Conservation (phyloP, 2,329 filamentous ascomycete genomes). For the Xylariaceae sp. region DNA sequence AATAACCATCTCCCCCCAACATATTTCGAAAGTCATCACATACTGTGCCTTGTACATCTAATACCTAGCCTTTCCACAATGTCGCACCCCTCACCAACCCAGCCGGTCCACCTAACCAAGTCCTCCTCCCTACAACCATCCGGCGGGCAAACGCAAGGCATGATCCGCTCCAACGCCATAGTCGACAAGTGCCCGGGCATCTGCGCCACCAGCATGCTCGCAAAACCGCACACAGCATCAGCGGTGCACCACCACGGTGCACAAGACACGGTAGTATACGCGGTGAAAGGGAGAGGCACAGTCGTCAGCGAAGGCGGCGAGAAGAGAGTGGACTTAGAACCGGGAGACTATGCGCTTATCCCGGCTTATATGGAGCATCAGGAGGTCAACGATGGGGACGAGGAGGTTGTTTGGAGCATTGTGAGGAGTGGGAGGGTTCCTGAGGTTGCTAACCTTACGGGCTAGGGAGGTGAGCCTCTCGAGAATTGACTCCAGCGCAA, state of each 20-base stretch:
- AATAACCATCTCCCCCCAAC: neutral
- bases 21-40: too few relatives aligned
- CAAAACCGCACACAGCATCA: slow-evolving; percentile 54
- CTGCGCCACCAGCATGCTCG: slow-evolving; percentile 56
- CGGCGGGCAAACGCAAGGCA: slow-evolving; percentile 59
- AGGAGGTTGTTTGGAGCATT: slow-evolving; percentile 61
- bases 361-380: slow-evolving; percentile 61
- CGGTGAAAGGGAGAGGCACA: slow-evolving; percentile 53
- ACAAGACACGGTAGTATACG: slow-evolving; percentile 61
- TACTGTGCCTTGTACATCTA: too few relatives aligned
- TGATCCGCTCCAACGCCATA: slow-evolving; percentile 56
- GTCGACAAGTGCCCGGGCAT: slow-evolving; percentile 54
- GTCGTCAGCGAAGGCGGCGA: slow-evolving; percentile 57
- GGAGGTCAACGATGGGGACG: slow-evolving; percentile 62
- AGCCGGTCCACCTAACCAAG: slow-evolving; percentile 46
- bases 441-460: slow-evolving; percentile 56
- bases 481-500: slow-evolving; percentile 1
- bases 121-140: slow-evolving; percentile 45
- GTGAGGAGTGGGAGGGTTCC: slow-evolving; percentile 55
- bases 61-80: slow-evolving; percentile 12
- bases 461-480: slow-evolving; percentile 48
- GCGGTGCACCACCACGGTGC: slow-evolving; percentile 61
- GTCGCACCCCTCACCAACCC: slow-evolving; percentile 36
- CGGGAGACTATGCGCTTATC: slow-evolving; percentile 61
- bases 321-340: slow-evolving; percentile 53